Conservation (phyloP, 176 grass and related monocot species). For the Musa itinerans region DNA sequence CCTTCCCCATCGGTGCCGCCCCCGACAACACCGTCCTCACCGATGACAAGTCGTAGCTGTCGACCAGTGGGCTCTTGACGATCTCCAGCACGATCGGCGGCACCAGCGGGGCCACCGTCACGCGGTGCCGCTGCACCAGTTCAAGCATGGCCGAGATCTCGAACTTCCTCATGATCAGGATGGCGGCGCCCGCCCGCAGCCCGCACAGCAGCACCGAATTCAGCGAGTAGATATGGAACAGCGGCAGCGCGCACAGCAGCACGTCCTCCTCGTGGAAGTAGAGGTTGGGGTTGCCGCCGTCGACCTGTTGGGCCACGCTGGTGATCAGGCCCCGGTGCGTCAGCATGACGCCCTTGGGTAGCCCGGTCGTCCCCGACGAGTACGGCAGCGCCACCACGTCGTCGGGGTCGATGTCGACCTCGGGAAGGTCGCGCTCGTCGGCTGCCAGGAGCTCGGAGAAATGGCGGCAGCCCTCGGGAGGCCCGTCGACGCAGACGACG, state of each 20-base stretch:
- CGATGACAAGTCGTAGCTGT: constrained; percentile 64
- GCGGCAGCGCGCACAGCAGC: constrained; percentile 74
- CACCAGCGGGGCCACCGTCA: constrained; percentile 67
- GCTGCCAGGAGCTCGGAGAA: not conserved
- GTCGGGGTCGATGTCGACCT: constrained; percentile 33
- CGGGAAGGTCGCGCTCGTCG: not conserved
- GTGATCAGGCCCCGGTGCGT: constrained; percentile 62
- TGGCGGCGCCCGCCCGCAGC: constrained; percentile 44
- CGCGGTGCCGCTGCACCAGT: constrained; percentile 51
- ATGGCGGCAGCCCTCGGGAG: constrained; percentile 7
- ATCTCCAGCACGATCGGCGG: constrained; percentile 84
- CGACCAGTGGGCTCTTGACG: constrained; percentile 56
- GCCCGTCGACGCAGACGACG: constrained; percentile 9
- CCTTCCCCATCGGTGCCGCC: constrained; percentile 87
- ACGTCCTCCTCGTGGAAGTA: constrained; percentile 58
- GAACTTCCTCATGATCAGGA: constrained; percentile 79
- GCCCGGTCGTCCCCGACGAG: constrained; percentile 83
- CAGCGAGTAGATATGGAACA: constrained; percentile 95
- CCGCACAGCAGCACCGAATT: constrained; percentile 76
- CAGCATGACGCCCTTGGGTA: constrained; percentile 94
- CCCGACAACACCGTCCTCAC: constrained; percentile 74
- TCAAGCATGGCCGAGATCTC: constrained; percentile 58
- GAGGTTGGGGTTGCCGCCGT: constrained; percentile 86
- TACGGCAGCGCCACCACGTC: constrained; percentile 74
- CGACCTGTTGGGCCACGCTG: constrained; percentile 82